A percentile compares a stretch with the other conserved stretches of the same genome.
Evolutionary conservation across 768 basidiomycete species (phyloP).

Genomic region (Rhodotorula taiwanensis): DNA sequence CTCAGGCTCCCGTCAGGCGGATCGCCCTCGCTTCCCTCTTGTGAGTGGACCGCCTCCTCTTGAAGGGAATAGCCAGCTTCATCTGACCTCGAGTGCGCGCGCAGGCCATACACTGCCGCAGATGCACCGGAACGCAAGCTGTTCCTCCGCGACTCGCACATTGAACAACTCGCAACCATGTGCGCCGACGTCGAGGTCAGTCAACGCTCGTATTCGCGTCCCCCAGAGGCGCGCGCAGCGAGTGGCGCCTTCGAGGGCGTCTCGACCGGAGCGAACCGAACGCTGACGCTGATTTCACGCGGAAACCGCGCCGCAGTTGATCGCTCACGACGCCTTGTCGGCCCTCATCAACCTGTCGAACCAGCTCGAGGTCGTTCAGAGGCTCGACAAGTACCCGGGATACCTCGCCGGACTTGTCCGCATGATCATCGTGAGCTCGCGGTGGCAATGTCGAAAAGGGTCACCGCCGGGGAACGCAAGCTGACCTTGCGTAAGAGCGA

Average conservation of each 20-base stretch:
- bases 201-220: background rate
- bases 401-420: conserved; percentile 79
- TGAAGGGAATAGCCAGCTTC: too few species aligned
- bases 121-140: conserved; percentile 52
- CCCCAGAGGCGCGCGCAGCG: too few species aligned
- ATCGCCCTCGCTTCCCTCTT: conserved; percentile 78
- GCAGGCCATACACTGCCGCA: conserved; percentile 56
- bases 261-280: too few species aligned
- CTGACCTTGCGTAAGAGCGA: conserved; percentile 15
- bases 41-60: too few species aligned
- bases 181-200: conserved; percentile 59
- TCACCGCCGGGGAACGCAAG: too few species aligned
- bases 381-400: conserved; percentile 57
- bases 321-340: conserved; percentile 90
- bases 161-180: conserved; percentile 74
- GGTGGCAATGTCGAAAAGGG: background rate
- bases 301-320: conserved; percentile 43
- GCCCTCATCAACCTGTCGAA: conserved; percentile 91
- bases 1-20: conserved; percentile 78
- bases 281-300: background rate
- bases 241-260: too few species aligned
- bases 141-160: conserved; percentile 53
- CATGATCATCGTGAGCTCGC: conserved; percentile 68
- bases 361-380: conserved; percentile 58
- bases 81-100: conserved; percentile 40